phyloP scores from a whole-genome alignment of 1,139 yeast genomes.

The Nadsonia commutata region DNA sequence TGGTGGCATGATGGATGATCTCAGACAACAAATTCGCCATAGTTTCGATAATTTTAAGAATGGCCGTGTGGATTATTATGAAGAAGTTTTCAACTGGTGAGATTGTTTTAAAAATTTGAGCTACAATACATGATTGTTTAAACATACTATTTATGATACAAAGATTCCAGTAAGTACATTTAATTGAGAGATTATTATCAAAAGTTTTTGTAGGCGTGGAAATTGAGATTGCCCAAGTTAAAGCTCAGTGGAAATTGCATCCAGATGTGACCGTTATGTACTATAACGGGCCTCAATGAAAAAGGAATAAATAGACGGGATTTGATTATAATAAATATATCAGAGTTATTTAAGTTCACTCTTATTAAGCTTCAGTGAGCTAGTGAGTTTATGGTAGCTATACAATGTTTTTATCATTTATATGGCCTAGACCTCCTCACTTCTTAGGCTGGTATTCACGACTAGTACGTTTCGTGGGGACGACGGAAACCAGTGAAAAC shows the following conservation, averaged over 20 bases:
- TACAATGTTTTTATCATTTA: neutral
- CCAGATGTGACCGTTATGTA: no score
- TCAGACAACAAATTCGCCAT: slow-evolving; percentile 22
- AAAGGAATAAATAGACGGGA: neutral
- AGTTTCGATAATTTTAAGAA: slow-evolving; percentile 14
- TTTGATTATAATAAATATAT: neutral
- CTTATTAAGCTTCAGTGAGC: no score
- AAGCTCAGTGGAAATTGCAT: no score
- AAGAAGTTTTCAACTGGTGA: slow-evolving; percentile 32
- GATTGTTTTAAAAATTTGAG: neutral
- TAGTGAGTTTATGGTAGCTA: no score
- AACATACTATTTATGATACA: no score
- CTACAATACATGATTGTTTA: neutral
- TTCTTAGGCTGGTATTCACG: no score
- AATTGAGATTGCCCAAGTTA: no score
- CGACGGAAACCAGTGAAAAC: slow-evolving; percentile 3
- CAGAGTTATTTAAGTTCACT: neutral
- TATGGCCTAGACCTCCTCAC: neutral
- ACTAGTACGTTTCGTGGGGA: neutral
- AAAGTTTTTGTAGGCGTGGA: no score
- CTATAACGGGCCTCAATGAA: neutral
- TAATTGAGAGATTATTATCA: no score
- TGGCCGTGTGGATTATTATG: slow-evolving; percentile 27
- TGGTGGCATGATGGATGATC: slow-evolving; percentile 24
- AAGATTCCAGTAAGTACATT: neutral